Evolutionary conservation across 2,329 filamentous ascomycete species (phyloP).

Genomic region (Fusarium domesticum): DNA sequence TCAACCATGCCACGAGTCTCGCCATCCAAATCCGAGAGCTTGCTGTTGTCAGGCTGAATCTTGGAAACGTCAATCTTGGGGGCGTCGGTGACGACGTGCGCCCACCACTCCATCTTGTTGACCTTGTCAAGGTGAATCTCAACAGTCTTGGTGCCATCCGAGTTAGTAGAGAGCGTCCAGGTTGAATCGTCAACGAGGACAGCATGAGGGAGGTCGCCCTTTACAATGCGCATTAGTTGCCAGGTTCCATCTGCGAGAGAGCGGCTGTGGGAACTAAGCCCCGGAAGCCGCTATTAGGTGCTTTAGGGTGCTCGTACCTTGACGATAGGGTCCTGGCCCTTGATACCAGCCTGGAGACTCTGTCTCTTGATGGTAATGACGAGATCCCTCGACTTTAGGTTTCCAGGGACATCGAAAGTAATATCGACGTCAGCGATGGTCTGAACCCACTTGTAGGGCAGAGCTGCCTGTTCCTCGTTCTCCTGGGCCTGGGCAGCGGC

Average conservation of each 20-base stretch:
- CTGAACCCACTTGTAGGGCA: constrained; percentile 98
- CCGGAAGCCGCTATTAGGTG: no score
- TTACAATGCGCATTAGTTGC: no score
- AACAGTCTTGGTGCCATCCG: constrained; percentile 65
- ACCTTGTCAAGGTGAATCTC: constrained; percentile 89
- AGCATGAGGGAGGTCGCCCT: constrained; percentile 82
- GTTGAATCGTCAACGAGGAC: constrained; percentile 84
- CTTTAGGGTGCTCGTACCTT: no score
- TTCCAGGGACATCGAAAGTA: constrained; percentile 72
- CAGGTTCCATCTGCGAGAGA: no score
- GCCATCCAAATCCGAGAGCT: constrained; percentile 87
- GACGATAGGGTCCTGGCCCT: constrained; percentile 83
- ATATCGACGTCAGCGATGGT: constrained; percentile 86
- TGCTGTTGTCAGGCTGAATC: constrained; percentile 90
- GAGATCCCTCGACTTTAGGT: constrained; percentile 80
- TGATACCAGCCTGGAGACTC: constrained; percentile 75
- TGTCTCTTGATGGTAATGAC: constrained; percentile 79
- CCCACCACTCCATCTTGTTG: constrained; percentile 99
- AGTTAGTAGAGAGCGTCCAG: constrained; percentile 79
- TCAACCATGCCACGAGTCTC: constrained; percentile 96
- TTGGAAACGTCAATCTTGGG: constrained; percentile 94
- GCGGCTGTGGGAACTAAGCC: no score
- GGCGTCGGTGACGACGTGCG: constrained; percentile 80
- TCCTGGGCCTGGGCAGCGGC: constrained; percentile 67
- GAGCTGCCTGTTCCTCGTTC: constrained; percentile 78